Base-by-base conservation (phyloP, 1,284 basidiomycete species). In the Cryptococcus amylolentus region DNA sequence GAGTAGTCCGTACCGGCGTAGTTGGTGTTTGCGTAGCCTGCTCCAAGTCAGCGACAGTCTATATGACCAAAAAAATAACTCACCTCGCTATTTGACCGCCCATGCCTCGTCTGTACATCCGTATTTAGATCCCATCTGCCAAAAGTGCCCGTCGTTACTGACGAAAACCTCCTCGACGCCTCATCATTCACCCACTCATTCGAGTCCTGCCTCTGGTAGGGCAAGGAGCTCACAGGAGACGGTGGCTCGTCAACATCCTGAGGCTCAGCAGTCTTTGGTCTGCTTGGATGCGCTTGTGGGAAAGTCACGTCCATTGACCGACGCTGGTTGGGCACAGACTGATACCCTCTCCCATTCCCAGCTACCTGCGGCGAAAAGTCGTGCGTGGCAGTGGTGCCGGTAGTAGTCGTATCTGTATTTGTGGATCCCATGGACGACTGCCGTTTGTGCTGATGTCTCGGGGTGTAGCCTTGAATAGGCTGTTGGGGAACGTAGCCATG, bases 61-160 rank as follows among this genome's bases (percentile, higher is more conserved):
- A 7, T 42, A 16, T n/a, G 20, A 23, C 14, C 41, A n/a, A 13
- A 23, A 4, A 16, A 42, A 40, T 13, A n/a, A 23, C 18, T 10
- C 26, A 46, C 45, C 10, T 46, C 45, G 27, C 45, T 46, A 46
- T 26, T 46, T 10, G 45, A 16, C 20, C 45, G 45, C 7, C 27
- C 16, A 46, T 46, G 45, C 16, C 18, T 46, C 10, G 27, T 46
- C 16, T 18, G 13, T 26, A 26, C 27, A 9, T 10, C 20, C 12
- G 27, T 26, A 46, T 27, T 27, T 5, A 46, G 27, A 57, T 69
- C 68, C 66, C 68, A 66, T n/a, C 50, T 41, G 2, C 70, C 70
- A 56, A 71, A 71, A 2, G 70, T 71, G 16, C 56, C 66, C n/a
- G 53, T 59, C 18, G 69, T 71, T 5, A 18, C 57, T 3, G 60